phyloP scores from a whole-genome alignment of 2,329 filamentous ascomycete genomes.

The Neonectria faginata region DNA sequence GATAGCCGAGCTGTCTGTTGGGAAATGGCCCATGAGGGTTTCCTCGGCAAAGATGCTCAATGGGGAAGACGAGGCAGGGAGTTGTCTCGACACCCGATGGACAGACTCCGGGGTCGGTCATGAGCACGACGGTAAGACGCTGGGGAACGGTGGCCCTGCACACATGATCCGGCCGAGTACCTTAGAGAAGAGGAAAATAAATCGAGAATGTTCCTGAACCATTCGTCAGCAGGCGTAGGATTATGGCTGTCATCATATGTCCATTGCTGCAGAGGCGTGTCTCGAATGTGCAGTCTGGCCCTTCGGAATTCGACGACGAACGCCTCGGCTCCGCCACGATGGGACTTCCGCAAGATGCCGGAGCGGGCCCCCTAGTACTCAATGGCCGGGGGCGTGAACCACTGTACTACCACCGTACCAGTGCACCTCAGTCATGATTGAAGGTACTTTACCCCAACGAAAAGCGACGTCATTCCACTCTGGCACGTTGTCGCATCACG shows the following conservation, averaged over 20 bases:
- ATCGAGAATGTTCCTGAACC: not conserved
- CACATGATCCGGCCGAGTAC: not conserved
- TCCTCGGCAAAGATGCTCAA: conserved; percentile 15
- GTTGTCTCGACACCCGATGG: not conserved
- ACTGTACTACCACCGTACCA: conserved; percentile 11
- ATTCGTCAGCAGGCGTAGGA: not conserved
- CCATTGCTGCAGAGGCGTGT: not conserved
- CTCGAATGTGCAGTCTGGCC: not conserved
- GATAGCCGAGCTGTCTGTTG: conserved; percentile 23
- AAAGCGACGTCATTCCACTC: conserved; percentile 47
- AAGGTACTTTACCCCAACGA: conserved; percentile 44
- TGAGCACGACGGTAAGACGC: not conserved
- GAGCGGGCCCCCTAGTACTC: conserved; percentile 2
- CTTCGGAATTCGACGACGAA: conserved; percentile 15
- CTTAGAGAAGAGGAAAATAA: not conserved
- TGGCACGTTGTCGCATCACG: conserved; percentile 39
- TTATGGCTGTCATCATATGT: conserved; percentile 1
- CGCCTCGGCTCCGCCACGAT: conserved; percentile 23
- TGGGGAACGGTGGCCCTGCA: conserved; percentile 1
- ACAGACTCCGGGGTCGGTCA: conserved; percentile 18
- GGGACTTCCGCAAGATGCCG: conserved; percentile 16
- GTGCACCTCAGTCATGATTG: conserved; percentile 14
- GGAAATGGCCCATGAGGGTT: conserved; percentile 13
- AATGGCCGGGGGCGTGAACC: conserved; percentile 21
- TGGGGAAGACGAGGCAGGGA: conserved; percentile 19